Percentiles rank a stretch among this genome's conserved stretches.
Conservation (phyloP, 768 basidiomycete species). For the Lactifluus rugatus region DNA sequence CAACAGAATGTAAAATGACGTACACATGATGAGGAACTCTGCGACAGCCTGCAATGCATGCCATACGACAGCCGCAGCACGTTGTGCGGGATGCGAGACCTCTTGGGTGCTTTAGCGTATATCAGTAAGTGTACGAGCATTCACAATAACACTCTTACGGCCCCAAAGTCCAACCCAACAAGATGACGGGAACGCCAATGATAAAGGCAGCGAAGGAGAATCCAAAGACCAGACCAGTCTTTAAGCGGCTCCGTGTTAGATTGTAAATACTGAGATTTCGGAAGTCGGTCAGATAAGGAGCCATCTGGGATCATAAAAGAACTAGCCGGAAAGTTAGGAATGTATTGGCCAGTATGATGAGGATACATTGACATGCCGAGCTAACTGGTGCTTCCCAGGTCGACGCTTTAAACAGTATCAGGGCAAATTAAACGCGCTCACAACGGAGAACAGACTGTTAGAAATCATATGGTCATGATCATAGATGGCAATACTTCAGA, state of each 20-base stretch:
- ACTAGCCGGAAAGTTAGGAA: not conserved
- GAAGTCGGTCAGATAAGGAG: not conserved
- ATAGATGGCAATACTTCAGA: not conserved
- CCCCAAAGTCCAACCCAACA: not conserved
- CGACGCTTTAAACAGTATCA: not conserved
- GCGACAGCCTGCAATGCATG: not conserved
- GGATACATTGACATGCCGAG: not conserved
- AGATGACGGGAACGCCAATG: not conserved
- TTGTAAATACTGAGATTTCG: not conserved
- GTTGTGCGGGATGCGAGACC: not conserved
- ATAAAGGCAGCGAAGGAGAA: not conserved
- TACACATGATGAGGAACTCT: not conserved
- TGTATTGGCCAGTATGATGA: not conserved
- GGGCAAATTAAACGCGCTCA: not conserved
- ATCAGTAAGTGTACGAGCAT: not conserved
- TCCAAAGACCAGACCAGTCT: not conserved
- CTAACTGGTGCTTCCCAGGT: not conserved
- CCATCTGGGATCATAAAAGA: no score
- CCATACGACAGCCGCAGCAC: not conserved
- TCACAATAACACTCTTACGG: not conserved
- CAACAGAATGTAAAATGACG: not conserved
- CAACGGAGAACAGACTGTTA: not conserved
- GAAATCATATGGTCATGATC: no score
- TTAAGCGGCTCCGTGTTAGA: not conserved
- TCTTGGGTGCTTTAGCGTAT: not conserved